Base-by-base conservation (phyloP, 2,329 filamentous ascomycete species). In the Ophiostoma angusticollis region DNA sequence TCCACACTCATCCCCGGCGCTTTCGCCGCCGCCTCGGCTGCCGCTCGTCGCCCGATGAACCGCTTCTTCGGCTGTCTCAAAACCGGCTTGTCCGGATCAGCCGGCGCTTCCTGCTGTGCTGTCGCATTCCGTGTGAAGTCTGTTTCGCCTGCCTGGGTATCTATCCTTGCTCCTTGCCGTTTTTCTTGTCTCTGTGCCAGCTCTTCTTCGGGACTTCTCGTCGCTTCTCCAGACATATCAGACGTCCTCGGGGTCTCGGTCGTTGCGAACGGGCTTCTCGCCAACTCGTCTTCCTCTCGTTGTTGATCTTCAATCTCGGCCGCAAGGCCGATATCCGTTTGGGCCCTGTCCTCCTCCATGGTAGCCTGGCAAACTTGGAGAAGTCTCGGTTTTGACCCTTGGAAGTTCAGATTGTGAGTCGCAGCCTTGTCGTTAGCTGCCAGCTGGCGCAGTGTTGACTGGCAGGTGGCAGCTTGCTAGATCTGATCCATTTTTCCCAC, bases 11-110 rank as follows among this genome's bases (percentile, higher is more conserved):
- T 52, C 65, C 68, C 42, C 12, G 35, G 9, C 17, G 14, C 31
- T 24, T 24, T 25, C 3, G 42, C 38, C 29, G 71, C 64, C 49
- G 73, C 69, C 52, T 78, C 73, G 45, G 75, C 68, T 8, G 83
- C 84, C 17, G 83, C 74, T 51, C 80, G 76, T 49, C 85, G 72
- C 22, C 91, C 91, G 14, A 98, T 80, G 50, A 98, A 98, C 42
- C 89, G 75, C 60, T 89, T 87, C 65, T 84, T 93, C 17, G 91
- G 91, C 52, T 89, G 81, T 54, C 71, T 84, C 16, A 65, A 49
- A 6, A 59, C 59, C 16, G 40, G 42, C 40, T 39, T 42, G 18
- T 37, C 41, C 11, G 39, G 8, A n/a, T 12, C 17, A 5, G 29
- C 9, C 11, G 6, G 69, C 57, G 60, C 47, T 41, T 66, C 45